Evolutionary conservation across 208 protist genomes (phyloP).

Genomic region (Blastocrithidia nonstop): DNA sequence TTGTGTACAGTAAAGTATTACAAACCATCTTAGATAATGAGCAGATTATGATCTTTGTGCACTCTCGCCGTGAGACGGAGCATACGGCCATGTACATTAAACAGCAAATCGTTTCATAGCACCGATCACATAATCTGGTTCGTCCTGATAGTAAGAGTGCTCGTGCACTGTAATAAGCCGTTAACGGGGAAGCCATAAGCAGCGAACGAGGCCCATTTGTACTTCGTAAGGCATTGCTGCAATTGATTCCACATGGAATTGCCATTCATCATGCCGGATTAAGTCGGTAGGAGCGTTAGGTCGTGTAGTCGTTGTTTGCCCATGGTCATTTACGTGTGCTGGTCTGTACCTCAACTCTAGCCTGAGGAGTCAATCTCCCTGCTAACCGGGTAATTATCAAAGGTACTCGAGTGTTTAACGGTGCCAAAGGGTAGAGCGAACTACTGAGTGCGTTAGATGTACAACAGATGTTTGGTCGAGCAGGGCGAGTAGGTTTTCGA

Average conservation of each 20-base stretch:
- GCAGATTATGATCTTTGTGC: slow-evolving; percentile 99
- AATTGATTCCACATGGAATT: slow-evolving; percentile 92
- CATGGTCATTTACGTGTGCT: slow-evolving; percentile 93
- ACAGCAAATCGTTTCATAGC: slow-evolving; percentile 81
- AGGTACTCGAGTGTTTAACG: slow-evolving; percentile 99
- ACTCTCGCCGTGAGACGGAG: slow-evolving; percentile 97
- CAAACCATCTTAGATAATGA: slow-evolving; percentile 74
- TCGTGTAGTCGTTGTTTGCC: slow-evolving; percentile 97
- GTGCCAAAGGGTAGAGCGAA: slow-evolving; percentile 89
- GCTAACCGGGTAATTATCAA: slow-evolving; percentile 99
- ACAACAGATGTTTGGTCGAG: slow-evolving; percentile 99
- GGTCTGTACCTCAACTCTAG: slow-evolving; percentile 98
- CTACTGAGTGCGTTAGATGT: slow-evolving; percentile 97
- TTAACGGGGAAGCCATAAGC: slow-evolving; percentile 8
- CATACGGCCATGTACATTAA: slow-evolving; percentile 89
- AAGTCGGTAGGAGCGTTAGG: slow-evolving; percentile 82
- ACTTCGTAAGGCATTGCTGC: slow-evolving; percentile 36
- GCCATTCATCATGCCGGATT: slow-evolving; percentile 99
- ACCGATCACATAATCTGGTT: slow-evolving; percentile 83
- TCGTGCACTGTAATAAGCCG: slow-evolving; percentile 69
- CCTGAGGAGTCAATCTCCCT: slow-evolving; percentile 99
- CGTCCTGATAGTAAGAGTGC: slow-evolving; percentile 60
- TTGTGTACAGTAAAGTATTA: slow-evolving; percentile 96
- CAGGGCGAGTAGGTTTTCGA: slow-evolving; percentile 94
- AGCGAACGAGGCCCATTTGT: slow-evolving; percentile 5